Base-by-base conservation (phyloP, 192 early-diverging fungal species). In the Linnemannia hyalina region DNA sequence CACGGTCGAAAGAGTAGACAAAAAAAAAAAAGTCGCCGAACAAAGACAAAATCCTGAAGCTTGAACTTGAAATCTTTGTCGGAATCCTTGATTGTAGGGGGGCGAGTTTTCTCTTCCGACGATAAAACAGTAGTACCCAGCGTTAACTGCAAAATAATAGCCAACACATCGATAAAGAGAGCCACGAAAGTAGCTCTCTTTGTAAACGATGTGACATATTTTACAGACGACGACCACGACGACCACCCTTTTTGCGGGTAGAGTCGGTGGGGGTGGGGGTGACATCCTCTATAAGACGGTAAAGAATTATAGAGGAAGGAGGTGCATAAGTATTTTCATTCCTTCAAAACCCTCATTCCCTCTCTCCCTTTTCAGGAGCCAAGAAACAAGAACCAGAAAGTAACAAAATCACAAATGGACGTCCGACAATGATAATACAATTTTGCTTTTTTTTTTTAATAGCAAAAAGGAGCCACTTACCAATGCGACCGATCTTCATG, bases 171-270 rank as follows among this genome's bases (percentile, higher is more conserved):
- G 49, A 55, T 5, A 75, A 75, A 54, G 35, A 36, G 26, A 74
- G 15, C 44, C 22, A 35, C 29, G 8, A 36, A 49, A 26, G 22
- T 8, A 20, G 16, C 47, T 36, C 18, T 20, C 32, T 13, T 42
- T 55, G 9, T 29, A 0, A 54, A 36, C 36, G 18, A 38, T 32
- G 32, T 55, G 47, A 57, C 18, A 55, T 22, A 55, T 29, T 80
- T 93, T 92, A 97, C 88, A 97, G 91, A 94, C 99, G 98, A 93
- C 99, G 97, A 97, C 99, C 99, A 93, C 99, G 97, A 89, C 99
- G 97, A 96, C 99, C 99, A 92, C 99, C 99, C 96, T 98, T 99
- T 82, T 95, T 93, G 85, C 99, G 95, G 91, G 99, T 99, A 89
- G 94, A 95, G 92, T 99, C 99, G 89, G 98, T 99, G 88, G 99